Evolutionary conservation across 164 flowering plant species (phyloP).

Genomic region (Paratinospora sagittata): DNA sequence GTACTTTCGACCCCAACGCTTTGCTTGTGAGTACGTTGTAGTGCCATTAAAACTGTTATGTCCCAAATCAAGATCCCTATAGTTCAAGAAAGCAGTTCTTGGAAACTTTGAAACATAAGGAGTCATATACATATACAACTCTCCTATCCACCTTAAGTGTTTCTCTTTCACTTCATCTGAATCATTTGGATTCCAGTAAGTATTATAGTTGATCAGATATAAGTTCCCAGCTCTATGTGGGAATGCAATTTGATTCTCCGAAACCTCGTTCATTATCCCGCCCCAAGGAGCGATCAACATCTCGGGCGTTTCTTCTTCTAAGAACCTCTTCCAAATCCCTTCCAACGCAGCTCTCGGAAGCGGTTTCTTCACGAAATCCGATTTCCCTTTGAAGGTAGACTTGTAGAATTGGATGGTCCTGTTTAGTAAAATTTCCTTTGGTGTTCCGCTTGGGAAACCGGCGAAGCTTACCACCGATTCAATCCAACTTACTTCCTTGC

Average conservation of each 20-base stretch:
- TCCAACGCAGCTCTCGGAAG: conserved; percentile 7
- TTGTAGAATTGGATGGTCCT: neutral
- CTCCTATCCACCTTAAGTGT: conserved; percentile 18
- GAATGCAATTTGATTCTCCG: conserved; percentile 15
- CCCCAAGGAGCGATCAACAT: conserved; percentile 16
- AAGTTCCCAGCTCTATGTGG: conserved; percentile 13
- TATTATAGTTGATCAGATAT: conserved; percentile 5
- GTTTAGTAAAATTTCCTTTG: neutral
- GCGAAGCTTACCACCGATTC: conserved; percentile 7
- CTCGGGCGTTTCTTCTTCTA: conserved; percentile 2
- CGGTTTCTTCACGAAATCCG: conserved; percentile 10
- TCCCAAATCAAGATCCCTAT: too few species aligned
- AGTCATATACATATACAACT: conserved; percentile 11
- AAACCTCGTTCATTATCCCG: conserved; percentile 23
- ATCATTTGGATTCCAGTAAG: conserved; percentile 8
- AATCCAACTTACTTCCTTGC: conserved; percentile 12
- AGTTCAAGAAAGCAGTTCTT: conserved; percentile 8
- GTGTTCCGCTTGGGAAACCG: neutral
- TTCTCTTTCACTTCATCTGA: neutral
- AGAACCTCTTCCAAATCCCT: conserved; percentile 13
- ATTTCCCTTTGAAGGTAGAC: conserved; percentile 4
- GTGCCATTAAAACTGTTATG: too few species aligned
- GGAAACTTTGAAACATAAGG: conserved; percentile 18
- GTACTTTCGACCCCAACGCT: conserved; percentile 26
- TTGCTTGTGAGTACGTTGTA: conserved; percentile 20